Evolutionary conservation across 352 stramenopile species (phyloP), one percentile per base, ranked within the genome.

Genomic region (Pilasporangium apinafurcum): DNA sequence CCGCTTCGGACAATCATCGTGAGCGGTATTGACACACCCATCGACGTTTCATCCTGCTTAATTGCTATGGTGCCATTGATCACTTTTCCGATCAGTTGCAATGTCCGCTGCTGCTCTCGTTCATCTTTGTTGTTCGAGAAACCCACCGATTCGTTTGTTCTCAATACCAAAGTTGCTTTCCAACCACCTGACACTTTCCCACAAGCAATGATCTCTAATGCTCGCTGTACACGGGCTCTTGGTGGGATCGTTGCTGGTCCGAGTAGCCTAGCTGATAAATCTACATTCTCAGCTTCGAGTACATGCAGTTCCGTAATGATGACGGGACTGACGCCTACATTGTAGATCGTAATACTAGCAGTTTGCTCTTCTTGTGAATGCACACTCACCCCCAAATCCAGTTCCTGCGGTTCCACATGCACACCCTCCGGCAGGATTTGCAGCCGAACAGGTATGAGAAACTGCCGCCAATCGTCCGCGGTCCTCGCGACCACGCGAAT

Each of bases 371-470:
- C n/a, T n/a, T n/a, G 7, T 55, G 44, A 31, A 83, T 52, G 34
- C 39, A 34, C 30, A 73, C 24, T 25, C 14, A 73, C 36, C 3
- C 68, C 68, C 16, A 81, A 25, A 17, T 73, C 48, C 17, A 78
- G 25, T 5, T 59, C 42, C 8, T 40, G 48, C 1, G 65, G 68
- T 25, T 70, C 57, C 10, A 78, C 40, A 25, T 71, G 50, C n/a
- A 81, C 39, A 18, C 59, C 53, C 30, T 56, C 50, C 24, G 57
- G 54, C 24, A 78, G 37, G n/a, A 73, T 60, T 24, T 59, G 59
- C 12, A 78, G 35, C 9, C 41, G 49, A 8, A 75, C 56, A 17
- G 68, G 68, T 24, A 78, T 52, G 37, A 67, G 24, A 13, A 73
- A n/a, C 30, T 40, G 25, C 16, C 37, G 17, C 2, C 41, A 54